Evolutionary conservation across 805 yeast species (phyloP).

Genomic region (Naumovozyma castellii): DNA sequence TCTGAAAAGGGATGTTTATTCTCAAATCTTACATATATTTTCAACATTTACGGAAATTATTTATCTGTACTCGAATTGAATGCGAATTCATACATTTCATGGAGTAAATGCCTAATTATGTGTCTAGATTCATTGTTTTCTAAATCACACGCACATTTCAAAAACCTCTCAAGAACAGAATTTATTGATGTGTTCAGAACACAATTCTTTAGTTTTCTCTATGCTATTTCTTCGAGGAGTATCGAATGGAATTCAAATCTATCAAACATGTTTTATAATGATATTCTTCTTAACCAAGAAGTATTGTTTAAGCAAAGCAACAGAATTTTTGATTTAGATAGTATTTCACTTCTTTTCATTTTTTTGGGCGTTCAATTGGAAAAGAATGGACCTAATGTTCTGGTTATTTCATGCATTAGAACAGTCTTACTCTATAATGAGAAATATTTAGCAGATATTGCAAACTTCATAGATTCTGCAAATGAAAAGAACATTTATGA

Average conservation of each 20-base stretch:
- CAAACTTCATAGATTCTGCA: background rate
- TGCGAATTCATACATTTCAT: constrained; percentile 18
- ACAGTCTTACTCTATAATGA: background rate
- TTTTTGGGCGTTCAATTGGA: background rate
- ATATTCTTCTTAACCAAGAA: background rate
- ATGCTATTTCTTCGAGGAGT: background rate
- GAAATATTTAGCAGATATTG: background rate
- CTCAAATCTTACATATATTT: constrained; percentile 11
- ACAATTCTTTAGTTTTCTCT: background rate
- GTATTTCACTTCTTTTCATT: background rate
- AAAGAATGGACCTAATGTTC: no score
- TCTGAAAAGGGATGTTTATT: constrained; percentile 9
- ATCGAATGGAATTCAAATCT: background rate
- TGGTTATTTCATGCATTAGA: background rate
- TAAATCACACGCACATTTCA: background rate
- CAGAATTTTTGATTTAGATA: background rate
- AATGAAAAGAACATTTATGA: background rate
- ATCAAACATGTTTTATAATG: background rate
- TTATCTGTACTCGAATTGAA: constrained; percentile 3
- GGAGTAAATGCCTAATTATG: constrained; percentile 16
- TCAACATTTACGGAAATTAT: constrained; percentile 5
- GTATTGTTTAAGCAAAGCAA: constrained; percentile 1
- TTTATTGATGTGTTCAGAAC: constrained; percentile 5
- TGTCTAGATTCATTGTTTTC: constrained; percentile 12
- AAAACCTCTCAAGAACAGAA: constrained; percentile 4